Percentiles rank a stretch among this genome's conserved stretches.
phyloP scores from a whole-genome alignment of 768 basidiomycete species.

The Auricularia sp. region DNA sequence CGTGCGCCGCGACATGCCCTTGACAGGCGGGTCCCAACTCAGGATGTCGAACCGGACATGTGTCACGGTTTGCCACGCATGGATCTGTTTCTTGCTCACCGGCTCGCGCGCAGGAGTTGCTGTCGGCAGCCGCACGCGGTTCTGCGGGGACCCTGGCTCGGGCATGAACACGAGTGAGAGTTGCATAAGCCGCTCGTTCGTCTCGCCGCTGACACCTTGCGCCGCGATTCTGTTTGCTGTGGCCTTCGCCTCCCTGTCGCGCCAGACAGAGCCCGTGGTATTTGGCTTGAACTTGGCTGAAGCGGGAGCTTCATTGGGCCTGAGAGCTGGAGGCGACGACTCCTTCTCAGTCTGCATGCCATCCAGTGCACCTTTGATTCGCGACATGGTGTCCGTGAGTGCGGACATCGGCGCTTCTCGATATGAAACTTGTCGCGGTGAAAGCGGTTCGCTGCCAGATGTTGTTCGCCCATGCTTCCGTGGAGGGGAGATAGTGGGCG shows the following conservation, averaged over 20 bases:
- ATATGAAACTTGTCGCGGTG: slow-evolving; percentile 34
- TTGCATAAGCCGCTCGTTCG: not conserved
- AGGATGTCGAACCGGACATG: slow-evolving; percentile 52
- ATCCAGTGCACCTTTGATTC: slow-evolving; percentile 66
- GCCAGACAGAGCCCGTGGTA: not conserved
- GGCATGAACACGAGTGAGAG: not conserved
- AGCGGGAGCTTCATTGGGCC: not conserved
- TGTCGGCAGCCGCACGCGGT: slow-evolving; percentile 1
- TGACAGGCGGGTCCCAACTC: slow-evolving; percentile 62
- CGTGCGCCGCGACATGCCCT: slow-evolving; percentile 50
- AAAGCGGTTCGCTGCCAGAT: slow-evolving; percentile 48
- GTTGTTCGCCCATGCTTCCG: slow-evolving; percentile 28
- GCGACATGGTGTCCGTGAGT: slow-evolving; percentile 72
- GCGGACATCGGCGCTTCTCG: slow-evolving; percentile 57
- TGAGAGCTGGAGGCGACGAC: not conserved
- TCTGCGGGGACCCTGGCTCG: not conserved
- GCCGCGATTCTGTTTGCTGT: not conserved
- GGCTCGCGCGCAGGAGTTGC: slow-evolving; percentile 30
- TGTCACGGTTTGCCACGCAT: slow-evolving; percentile 29
- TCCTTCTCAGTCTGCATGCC: slow-evolving; percentile 6
- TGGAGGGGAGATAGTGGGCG: slow-evolving; percentile 6
- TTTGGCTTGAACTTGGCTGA: not conserved
- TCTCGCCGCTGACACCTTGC: not conserved
- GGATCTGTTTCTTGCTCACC: slow-evolving; percentile 38
- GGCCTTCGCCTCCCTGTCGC: not conserved